Base-by-base conservation (phyloP, 106 monocot genomes). In the Xerophyta viscosa region DNA sequence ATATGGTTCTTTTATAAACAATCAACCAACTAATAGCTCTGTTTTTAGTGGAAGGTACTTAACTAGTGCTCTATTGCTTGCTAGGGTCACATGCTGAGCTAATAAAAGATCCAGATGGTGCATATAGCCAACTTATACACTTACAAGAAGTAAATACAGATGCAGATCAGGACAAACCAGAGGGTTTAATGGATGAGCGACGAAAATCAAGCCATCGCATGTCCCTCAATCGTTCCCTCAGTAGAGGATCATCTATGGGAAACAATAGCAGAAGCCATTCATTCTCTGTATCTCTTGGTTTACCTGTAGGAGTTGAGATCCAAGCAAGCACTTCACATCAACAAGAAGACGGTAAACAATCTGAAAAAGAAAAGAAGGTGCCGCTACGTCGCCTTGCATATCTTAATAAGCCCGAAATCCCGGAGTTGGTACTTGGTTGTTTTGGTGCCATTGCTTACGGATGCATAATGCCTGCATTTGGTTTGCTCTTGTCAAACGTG, bases 391-490 rank as follows among this genome's bases (percentile, higher is more conserved):
- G 77, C 23, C 77, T 83, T 47, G 77, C 77, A 1, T 27, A 41
- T 52, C 73, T 83, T n/a, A 77, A 83, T 58, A 83, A 83, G 46
- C 73, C 72, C 19, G 83, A 83, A 56, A 43, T 66, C 17, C 73
- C 68, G 20, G 62, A 66, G 20, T 47, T 83, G 14, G 20, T 83
- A 22, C 37, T 77, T 17, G 83, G 83, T 46, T 62, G 57, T 11
- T 27, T 83, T 37, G 57, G 68, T 20, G 48, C 83, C 0, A 27
- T 70, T 8, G 15, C 66, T 23, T 73, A 70, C 44, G 83, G 83
- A 2, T 0, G 62, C 15, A 53, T 73, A 36, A 62, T 73, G 44
- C 83, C 83, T 0, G 37, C 69, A 12, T 77, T 70, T 59, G 65
- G 52, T 26, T 15, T 77, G 23, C 52, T 77, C 0, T 11, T 83